Percentiles rank a stretch among this genome's conserved stretches.
Conservation (phyloP, 352 stramenopile genomes). For the Globisporangium solare region DNA sequence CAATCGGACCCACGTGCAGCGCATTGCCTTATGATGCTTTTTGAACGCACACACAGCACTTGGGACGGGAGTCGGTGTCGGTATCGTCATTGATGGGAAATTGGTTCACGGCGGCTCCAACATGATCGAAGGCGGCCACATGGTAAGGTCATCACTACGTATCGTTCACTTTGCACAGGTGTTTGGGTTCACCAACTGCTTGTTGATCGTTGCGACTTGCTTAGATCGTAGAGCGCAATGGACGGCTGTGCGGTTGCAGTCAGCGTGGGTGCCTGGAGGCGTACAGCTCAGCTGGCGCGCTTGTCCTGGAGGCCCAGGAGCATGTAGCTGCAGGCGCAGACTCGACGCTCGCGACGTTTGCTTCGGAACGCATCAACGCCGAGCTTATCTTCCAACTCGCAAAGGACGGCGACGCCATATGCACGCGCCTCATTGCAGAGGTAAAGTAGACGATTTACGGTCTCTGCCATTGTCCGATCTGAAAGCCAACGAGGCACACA, state of each 20-base stretch:
- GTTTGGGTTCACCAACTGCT: background rate
- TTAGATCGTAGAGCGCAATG: constrained; percentile 82
- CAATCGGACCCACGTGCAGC: no score
- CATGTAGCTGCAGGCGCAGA: constrained; percentile 53
- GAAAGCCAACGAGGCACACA: no score
- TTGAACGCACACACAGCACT: constrained; percentile 30
- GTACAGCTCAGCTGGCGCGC: constrained; percentile 65
- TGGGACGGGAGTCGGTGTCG: constrained; percentile 69
- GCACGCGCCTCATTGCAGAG: constrained; percentile 62
- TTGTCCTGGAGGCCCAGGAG: constrained; percentile 61
- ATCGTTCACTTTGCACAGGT: background rate
- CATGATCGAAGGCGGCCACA: constrained; percentile 76
- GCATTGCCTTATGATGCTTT: background rate
- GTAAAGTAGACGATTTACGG: constrained; percentile 15
- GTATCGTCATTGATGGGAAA: constrained; percentile 56
- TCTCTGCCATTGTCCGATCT: background rate
- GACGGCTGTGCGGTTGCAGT: constrained; percentile 62
- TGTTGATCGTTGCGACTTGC: background rate
- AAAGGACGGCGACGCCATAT: constrained; percentile 60
- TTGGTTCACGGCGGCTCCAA: constrained; percentile 65
- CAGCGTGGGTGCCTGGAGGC: constrained; percentile 75
- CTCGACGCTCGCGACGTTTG: constrained; percentile 41
- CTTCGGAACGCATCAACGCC: constrained; percentile 48
- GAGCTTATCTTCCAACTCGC: constrained; percentile 73
- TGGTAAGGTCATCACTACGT: constrained; percentile 27